Base-by-base conservation (phyloP, 2,329 filamentous ascomycete species). In the Bimuria novae-zelandiae region DNA sequence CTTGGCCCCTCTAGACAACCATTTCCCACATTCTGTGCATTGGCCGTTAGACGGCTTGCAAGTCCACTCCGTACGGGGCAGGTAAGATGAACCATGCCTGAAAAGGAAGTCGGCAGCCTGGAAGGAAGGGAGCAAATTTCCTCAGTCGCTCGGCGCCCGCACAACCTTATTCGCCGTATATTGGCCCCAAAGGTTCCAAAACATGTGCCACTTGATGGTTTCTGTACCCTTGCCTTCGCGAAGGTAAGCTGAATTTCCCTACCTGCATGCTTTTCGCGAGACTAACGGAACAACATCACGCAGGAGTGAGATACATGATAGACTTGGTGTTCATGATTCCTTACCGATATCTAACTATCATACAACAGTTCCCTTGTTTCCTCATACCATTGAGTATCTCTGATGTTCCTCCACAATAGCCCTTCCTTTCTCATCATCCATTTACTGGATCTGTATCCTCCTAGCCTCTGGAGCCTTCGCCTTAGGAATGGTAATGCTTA, bases 401-500 rank as follows among this genome's bases (percentile, higher is more conserved):
- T 47, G 19, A 27, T 33, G 19, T 51, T 51, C 32, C 19, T 36
- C 33, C 22, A 25, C 43, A 3, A n/a, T 48, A 14, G n/a, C 16
- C 25, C 45, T 47, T 17, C 22, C 41, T 25, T 23, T n/a, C 8
- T n/a, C 16, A 1, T 37, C 11, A 29, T 19, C 19, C 23, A 40
- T 43, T 50, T 64, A 73, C 48, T 65, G 58, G 22, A 73, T 71
- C 29, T 55, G 50, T 22, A 73, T 67, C 45, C 61, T 67, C 58
- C 57, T 65, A 17, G 58, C 54, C 41, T 64, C 57, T 21, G 57
- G 64, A 14, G 49, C 59, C 33, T 67, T 67, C 22, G 82, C 81
- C 80, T 89, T 90, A 45, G 88, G 88, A 16, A 90, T 82, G 22
- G 78, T 67, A 54, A 90, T 79, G 61, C 72, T 83, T 60, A 90